Percentiles rank a stretch among this genome's conserved stretches.
phyloP scores from a whole-genome alignment of 129 eudicot genomes.

The Silybum marianum region DNA sequence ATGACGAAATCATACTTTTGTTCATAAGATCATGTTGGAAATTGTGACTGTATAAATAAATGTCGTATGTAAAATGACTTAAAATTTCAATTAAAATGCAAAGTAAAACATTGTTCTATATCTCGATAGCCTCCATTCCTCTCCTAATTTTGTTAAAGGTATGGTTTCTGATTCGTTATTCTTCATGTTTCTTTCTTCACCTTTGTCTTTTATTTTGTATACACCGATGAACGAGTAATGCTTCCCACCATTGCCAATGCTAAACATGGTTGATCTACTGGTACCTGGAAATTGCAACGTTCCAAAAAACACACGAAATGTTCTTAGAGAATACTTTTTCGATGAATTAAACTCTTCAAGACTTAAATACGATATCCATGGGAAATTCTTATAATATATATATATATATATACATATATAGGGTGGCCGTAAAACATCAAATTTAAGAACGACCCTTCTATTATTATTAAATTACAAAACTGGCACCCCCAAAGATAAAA shows the following conservation, averaged over 20 bases:
- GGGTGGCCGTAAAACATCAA: neutral
- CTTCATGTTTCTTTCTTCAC: neutral
- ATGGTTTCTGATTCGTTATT: neutral
- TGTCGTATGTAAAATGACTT: neutral
- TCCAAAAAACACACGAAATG: neutral
- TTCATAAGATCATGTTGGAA: too few relatives aligned
- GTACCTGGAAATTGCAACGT: constrained; percentile 44
- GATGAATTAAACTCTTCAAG: neutral
- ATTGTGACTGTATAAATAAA: neutral
- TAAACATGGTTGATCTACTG: constrained; percentile 73
- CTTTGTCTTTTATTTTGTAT: constrained; percentile 8
- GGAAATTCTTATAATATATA: neutral
- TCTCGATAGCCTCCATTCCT: neutral
- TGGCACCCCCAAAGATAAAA: neutral
- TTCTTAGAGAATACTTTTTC: neutral
- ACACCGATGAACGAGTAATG: constrained; percentile 46
- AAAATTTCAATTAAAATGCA: neutral
- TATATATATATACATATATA: too few relatives aligned
- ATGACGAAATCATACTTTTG: neutral
- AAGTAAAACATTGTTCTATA: neutral
- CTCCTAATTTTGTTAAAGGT: neutral
- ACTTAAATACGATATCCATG: neutral
- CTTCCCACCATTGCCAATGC: constrained; percentile 56
- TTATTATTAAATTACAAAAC: neutral
- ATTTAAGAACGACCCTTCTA: neutral